Conservation (phyloP, 2,329 filamentous ascomycete genomes). For the Aspergillaceae sp. region DNA sequence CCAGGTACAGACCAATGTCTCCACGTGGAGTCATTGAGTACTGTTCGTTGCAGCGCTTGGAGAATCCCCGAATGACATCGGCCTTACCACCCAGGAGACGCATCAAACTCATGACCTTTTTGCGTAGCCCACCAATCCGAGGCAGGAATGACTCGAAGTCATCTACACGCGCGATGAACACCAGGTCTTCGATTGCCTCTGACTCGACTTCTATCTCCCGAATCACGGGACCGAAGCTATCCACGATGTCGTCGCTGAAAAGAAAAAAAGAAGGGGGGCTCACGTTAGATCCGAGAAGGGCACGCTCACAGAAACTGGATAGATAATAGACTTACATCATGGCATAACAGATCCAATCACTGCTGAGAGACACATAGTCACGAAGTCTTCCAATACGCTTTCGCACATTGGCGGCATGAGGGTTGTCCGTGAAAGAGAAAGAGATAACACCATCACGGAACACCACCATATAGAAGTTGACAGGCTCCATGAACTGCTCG, state of each 20-base stretch:
- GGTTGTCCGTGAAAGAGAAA: constrained; percentile 84
- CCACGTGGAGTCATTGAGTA: constrained; percentile 91
- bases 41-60: constrained; percentile 96
- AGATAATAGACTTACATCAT: constrained; percentile 60
- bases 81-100: constrained; percentile 92
- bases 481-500: constrained; percentile 79
- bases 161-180: constrained; percentile 83
- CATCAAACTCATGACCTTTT: constrained; percentile 89
- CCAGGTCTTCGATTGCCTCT: constrained; percentile 88
- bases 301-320: not conserved
- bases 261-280: no score
- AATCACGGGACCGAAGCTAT: constrained; percentile 86
- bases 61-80: constrained; percentile 96
- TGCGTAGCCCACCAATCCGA: constrained; percentile 80
- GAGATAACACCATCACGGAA: constrained; percentile 92
- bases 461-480: constrained; percentile 94
- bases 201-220: constrained; percentile 78
- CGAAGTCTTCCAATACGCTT: constrained; percentile 86
- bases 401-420: constrained; percentile 79
- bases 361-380: constrained; percentile 88
- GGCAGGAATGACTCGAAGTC: constrained; percentile 82
- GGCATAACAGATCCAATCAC: constrained; percentile 98
- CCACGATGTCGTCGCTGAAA: constrained; percentile 83
- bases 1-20: constrained; percentile 92
- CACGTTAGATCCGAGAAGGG: constrained; percentile 3